Evolutionary conservation across 345 rosid genomes (phyloP).

Genomic region (Linum usitatissimum): DNA sequence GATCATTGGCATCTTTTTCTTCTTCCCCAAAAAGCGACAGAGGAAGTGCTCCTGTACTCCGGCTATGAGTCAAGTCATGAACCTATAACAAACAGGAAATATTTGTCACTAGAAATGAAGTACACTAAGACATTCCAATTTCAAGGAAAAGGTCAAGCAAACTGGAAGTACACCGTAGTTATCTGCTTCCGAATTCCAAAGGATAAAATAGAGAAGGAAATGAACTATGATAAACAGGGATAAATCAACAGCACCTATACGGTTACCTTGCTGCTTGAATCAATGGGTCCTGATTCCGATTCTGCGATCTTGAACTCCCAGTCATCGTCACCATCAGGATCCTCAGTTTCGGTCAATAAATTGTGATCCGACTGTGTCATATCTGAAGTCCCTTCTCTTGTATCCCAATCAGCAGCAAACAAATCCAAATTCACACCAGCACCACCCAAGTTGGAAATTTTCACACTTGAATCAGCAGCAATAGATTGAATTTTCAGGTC

Average conservation of each 20-base stretch:
- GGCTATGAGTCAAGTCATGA: neutral
- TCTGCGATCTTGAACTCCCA: neutral
- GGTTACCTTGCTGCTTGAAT: neutral
- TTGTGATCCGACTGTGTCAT: constrained; percentile 5
- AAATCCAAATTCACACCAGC: neutral
- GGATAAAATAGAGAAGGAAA: neutral
- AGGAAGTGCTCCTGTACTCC: constrained; percentile 49
- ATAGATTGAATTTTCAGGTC: neutral
- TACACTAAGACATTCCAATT: neutral
- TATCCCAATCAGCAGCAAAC: neutral
- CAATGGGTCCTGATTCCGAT: neutral
- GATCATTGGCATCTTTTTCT: constrained; percentile 33
- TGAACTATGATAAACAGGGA: neutral
- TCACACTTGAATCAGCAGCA: constrained; percentile 7
- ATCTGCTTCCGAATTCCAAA: neutral
- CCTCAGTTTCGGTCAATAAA: neutral
- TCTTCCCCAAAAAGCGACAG: constrained; percentile 54
- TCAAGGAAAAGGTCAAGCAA: neutral
- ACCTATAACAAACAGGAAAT: neutral
- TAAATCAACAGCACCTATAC: neutral
- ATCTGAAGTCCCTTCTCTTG: constrained; percentile 1
- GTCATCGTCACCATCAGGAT: neutral
- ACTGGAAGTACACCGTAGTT: neutral
- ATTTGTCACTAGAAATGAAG: neutral
- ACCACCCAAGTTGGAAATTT: constrained; percentile 2